Evolutionary conservation across 2,329 filamentous ascomycete species (phyloP).

Genomic region (Phoma sp.): DNA sequence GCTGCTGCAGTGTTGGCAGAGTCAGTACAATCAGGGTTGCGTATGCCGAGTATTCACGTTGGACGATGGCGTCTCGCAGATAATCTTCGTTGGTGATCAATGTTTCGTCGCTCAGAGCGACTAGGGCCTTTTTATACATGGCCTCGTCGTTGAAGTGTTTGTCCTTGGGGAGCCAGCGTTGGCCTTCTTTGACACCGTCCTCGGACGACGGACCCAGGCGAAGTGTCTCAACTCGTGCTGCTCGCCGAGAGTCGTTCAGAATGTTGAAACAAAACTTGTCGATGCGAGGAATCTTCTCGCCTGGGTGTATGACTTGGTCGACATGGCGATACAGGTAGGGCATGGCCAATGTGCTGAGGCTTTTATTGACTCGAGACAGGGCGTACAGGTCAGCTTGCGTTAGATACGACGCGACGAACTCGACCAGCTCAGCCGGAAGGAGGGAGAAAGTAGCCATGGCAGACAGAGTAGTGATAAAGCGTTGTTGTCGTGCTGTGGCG

Average conservation of each 20-base stretch:
- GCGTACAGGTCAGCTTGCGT: slow-evolving; percentile 26
- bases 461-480: neutral
- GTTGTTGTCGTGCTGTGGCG: neutral
- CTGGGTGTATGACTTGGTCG: slow-evolving; percentile 27
- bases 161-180: slow-evolving; percentile 26
- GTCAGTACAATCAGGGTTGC: slow-evolving; percentile 30
- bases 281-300: slow-evolving; percentile 29
- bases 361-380: slow-evolving; percentile 21
- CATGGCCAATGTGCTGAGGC: slow-evolving; percentile 18
- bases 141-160: slow-evolving; percentile 19
- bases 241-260: slow-evolving; percentile 21
- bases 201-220: slow-evolving; percentile 26
- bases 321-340: slow-evolving; percentile 34
- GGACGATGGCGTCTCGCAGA: slow-evolving; percentile 24
- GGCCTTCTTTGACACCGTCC: slow-evolving; percentile 19
- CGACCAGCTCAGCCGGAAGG: slow-evolving; percentile 34
- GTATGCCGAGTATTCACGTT: slow-evolving; percentile 36
- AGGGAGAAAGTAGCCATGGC: slow-evolving; percentile 29
- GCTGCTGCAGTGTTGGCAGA: slow-evolving; percentile 25
- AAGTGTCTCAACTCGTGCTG: slow-evolving; percentile 28
- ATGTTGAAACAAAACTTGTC: slow-evolving; percentile 35
- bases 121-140: slow-evolving; percentile 21
- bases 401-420: slow-evolving; percentile 29
- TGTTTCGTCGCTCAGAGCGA: slow-evolving; percentile 19
- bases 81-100: slow-evolving; percentile 24